These are phyloP conservation scores for Scheffersomyces ergatensis DNA, from an alignment of 805 yeast genomes.

Conservation along the genomic window DNA sequence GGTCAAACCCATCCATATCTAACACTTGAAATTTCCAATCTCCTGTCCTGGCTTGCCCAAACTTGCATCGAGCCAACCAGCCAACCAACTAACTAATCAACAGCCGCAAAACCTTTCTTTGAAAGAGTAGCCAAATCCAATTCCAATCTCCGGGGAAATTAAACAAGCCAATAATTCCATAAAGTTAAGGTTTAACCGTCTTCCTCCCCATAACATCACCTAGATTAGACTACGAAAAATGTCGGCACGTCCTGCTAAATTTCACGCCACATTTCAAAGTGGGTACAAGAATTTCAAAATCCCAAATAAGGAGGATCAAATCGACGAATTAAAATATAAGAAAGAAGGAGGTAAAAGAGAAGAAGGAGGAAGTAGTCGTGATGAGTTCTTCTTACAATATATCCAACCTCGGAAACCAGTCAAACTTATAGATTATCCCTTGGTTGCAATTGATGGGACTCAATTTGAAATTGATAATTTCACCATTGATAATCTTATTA, in stretches of 20 bases:
- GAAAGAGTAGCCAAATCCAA: too few species aligned
- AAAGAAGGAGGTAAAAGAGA: background rate
- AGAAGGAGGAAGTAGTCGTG: background rate
- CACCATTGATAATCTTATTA: conserved; percentile 29
- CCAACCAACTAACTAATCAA: too few species aligned
- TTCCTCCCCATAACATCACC: too few species aligned
- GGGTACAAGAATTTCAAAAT: background rate
- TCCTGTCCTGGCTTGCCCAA: too few species aligned
- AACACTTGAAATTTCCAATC: too few species aligned
- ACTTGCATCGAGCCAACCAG: too few species aligned
- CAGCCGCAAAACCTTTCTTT: too few species aligned
- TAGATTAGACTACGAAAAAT: too few species aligned
- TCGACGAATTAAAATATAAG: conserved; percentile 6
- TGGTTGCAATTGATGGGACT: background rate
- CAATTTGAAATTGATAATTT: conserved; percentile 33
- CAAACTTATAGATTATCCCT: conserved; percentile 16
- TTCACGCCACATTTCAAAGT: background rate
- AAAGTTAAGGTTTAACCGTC: too few species aligned
- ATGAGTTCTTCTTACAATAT: conserved; percentile 35
- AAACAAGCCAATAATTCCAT: too few species aligned
- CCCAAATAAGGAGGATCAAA: conserved; percentile 1
- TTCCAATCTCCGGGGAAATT: too few species aligned
- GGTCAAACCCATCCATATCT: too few species aligned
- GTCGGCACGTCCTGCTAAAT: background rate
- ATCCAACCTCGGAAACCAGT: conserved; percentile 49